Evolutionary conservation across 305 asterid species (phyloP).

Genomic region (Salvia sclarea): DNA sequence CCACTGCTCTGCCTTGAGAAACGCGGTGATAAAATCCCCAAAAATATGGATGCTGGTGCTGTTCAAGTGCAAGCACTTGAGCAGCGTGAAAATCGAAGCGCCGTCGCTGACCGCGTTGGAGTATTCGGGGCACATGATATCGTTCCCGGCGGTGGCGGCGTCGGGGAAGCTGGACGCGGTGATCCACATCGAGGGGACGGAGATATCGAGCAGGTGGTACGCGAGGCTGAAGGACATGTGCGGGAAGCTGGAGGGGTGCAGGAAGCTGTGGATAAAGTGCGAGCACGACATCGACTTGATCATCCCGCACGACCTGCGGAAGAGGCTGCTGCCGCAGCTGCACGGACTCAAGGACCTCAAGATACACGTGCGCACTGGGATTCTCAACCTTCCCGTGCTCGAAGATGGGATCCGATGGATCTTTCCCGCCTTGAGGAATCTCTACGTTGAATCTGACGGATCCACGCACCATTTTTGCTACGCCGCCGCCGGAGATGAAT

Average conservation of each 20-base stretch:
- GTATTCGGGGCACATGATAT: constrained; percentile 34
- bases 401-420: constrained; percentile 38
- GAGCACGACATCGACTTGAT: constrained; percentile 28
- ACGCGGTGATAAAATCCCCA: constrained; percentile 20
- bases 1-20: constrained; percentile 28
- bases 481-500: neutral
- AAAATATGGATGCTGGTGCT: constrained; percentile 32
- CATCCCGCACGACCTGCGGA: constrained; percentile 29
- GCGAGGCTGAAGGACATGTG: constrained; percentile 31
- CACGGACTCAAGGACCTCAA: constrained; percentile 30
- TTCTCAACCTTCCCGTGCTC: constrained; percentile 13
- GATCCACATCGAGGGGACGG: constrained; percentile 24
- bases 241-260: constrained; percentile 21
- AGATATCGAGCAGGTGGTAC: constrained; percentile 28
- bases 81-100: constrained; percentile 27
- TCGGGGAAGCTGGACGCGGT: constrained; percentile 26
- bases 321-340: constrained; percentile 32
- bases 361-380: constrained; percentile 28
- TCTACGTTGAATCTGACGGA: constrained; percentile 32
- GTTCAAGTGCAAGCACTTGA: constrained; percentile 28
- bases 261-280: constrained; percentile 30
- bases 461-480: constrained; percentile 34
- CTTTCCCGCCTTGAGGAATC: constrained; percentile 34
- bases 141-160: constrained; percentile 26
- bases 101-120: constrained; percentile 31